Base-by-base conservation (phyloP, 495 filamentous ascomycete genomes). In the Podospora tetraspora region DNA sequence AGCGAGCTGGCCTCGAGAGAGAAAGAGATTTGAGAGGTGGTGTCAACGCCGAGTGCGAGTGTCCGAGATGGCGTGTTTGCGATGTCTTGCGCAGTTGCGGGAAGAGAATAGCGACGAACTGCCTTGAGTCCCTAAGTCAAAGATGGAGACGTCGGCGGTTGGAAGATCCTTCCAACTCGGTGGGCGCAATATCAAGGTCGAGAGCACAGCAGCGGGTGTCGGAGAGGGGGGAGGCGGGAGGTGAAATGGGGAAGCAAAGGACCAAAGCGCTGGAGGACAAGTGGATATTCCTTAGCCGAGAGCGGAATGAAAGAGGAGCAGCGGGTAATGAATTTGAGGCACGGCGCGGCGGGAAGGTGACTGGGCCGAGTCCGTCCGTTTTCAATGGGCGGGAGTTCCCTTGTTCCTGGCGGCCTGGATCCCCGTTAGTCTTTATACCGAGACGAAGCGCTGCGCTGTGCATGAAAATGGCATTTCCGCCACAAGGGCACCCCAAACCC, bases 361-460 rank as follows among this genome's bases (percentile, higher is more conserved):
- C 70, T 71, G 71, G 74, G 70, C 68, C 71, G 69, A 72, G 71
- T 62, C 70, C 66, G 43, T 52, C 43, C 43, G 43, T 73, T 74
- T 69, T 66, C 66, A 67, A 63, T 65, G 68, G 64, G 74, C 74
- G 76, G 74, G 76, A 74, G 72, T 71, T 77, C 74, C 74, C 71
- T 78, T 74, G 65, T 69, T 72, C 66, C 72, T 73, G 69, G 70
- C 66, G 73, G 69, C 68, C 68, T 73, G 66, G 73, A 67, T 72
- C 69, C 70, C 61, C 60, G 59, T 62, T 68, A 68, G 60, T 57
- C 37, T 70, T 62, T 73, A 71, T 63, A 62, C 32, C 58, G 67
- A 72, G 70, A 68, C 68, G 65, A 70, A 63, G 43, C 43, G 43
- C 43, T n/a, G 43, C 43, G 43, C 12, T 52, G 23, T 67, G 64